Evolutionary conservation across 106 monocot species (phyloP).

Genomic region (Allium fistulosum): DNA sequence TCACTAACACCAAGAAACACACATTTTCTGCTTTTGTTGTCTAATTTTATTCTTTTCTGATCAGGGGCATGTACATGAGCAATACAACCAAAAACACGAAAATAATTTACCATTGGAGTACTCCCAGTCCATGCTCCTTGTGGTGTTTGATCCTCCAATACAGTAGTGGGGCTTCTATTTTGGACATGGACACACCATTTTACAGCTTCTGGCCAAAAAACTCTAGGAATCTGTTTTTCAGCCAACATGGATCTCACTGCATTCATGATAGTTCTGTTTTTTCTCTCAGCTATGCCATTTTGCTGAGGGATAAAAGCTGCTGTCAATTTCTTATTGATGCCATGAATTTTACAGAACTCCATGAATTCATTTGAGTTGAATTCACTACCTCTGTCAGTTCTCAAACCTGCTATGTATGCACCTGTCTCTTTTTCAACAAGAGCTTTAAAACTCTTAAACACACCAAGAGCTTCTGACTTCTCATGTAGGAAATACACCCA

Average conservation of each 20-base stretch:
- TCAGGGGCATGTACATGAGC: conserved; percentile 5
- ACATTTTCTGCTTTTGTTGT: not conserved
- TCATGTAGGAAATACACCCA: conserved; percentile 9
- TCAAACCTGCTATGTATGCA: not conserved
- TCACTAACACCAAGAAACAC: conserved; percentile 4
- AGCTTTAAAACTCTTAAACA: conserved; percentile 3
- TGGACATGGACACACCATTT: conserved; percentile 5
- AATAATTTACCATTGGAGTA: conserved; percentile 1
- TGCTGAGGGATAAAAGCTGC: conserved; percentile 7
- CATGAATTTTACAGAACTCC: conserved; percentile 3
- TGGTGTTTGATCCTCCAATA: not conserved
- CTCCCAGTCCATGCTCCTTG: conserved; percentile 2
- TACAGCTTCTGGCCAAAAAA: not conserved
- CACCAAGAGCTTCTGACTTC: conserved; percentile 1
- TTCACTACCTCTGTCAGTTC: not conserved
- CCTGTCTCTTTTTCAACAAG: conserved; percentile 10
- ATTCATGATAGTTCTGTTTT: conserved; percentile 5
- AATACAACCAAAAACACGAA: not conserved
- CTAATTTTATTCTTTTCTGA: not conserved
- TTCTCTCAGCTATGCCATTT: conserved; percentile 3
- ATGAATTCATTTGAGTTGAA: not conserved
- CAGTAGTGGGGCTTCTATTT: not conserved
- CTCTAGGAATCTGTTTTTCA: not conserved
- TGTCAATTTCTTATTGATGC: conserved; percentile 3
- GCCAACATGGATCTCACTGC: not conserved